These are phyloP conservation scores for Solanum chiquidenum DNA, from an alignment of 257 asterid species.

Conservation along the genomic window DNA sequence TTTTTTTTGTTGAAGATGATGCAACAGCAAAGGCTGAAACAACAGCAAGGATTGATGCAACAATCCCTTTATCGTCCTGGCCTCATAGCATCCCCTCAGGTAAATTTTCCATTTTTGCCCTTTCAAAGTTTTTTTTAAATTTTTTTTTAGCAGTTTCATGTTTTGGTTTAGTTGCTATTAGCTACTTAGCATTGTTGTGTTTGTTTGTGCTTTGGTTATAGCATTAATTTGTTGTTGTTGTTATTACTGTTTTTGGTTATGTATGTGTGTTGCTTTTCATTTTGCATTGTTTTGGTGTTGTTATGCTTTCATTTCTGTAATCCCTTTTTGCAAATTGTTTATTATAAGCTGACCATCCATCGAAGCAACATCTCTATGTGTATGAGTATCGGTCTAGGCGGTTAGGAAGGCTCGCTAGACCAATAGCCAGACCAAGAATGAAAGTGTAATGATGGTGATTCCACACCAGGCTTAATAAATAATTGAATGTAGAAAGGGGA, in stretches of 20 bases:
- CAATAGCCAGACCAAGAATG: too few relatives aligned
- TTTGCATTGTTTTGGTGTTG: too few relatives aligned
- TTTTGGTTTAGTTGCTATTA: neutral
- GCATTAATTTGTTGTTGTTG: neutral
- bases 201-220: neutral
- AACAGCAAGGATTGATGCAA: constrained; percentile 64
- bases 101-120: neutral
- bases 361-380: neutral
- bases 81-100: constrained; percentile 65
- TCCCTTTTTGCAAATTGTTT: neutral
- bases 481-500: too few relatives aligned
- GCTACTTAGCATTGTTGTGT: neutral
- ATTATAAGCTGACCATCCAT: neutral
- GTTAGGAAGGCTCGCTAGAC: too few relatives aligned
- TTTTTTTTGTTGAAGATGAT: constrained; percentile 5
- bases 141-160: neutral
- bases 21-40: constrained; percentile 64
- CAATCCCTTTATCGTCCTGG: constrained; percentile 78
- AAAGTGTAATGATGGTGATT: too few relatives aligned
- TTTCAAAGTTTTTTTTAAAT: neutral
- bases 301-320: neutral
- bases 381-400: too few relatives aligned
- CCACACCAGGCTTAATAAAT: too few relatives aligned
- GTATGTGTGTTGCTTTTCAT: neutral
- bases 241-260: neutral